phyloP scores from a whole-genome alignment of 352 stramenopile genomes.

The Phytopythium helicoides region DNA sequence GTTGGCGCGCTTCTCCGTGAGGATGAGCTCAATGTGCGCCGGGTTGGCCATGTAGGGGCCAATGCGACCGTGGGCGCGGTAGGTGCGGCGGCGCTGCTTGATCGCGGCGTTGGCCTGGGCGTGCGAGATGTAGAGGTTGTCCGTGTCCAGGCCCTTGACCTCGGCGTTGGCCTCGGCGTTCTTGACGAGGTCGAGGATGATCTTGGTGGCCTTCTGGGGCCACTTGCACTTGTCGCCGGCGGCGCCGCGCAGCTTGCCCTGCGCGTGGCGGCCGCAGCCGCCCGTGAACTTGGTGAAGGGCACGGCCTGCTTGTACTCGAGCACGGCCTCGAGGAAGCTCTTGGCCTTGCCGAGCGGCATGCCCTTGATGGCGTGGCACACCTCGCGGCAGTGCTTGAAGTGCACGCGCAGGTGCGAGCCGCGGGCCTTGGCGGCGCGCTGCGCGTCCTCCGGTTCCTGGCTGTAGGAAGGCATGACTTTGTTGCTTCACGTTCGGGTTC shows the following conservation, averaged over 20 bases:
- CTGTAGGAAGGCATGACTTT: slow-evolving; percentile 84
- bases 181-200: slow-evolving; percentile 98
- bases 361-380: slow-evolving; percentile 97
- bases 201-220: slow-evolving; percentile 98
- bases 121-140: slow-evolving; percentile 97
- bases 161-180: slow-evolving; percentile 99
- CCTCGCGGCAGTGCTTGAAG: slow-evolving; percentile 99
- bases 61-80: slow-evolving; percentile 97
- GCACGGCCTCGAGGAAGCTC: slow-evolving; percentile 95
- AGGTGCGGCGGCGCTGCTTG: slow-evolving; percentile 98
- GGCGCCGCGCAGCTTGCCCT: slow-evolving; percentile 95
- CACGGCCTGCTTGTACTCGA: slow-evolving; percentile 97
- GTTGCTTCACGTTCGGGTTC: slow-evolving; percentile 82
- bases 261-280: slow-evolving; percentile 96
- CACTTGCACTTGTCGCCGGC: slow-evolving; percentile 98
- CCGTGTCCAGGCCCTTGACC: slow-evolving; percentile 96
- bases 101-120: slow-evolving; percentile 97
- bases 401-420: slow-evolving; percentile 98
- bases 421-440: slow-evolving; percentile 92
- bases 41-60: slow-evolving; percentile 98
- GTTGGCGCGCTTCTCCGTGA: slow-evolving; percentile 95
- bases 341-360: slow-evolving; percentile 96
- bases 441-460: slow-evolving; percentile 88
- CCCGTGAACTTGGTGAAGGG: slow-evolving; percentile 99
- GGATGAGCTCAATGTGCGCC: slow-evolving; percentile 99